Evolutionary conservation across 176 grass and related monocot genomes (phyloP).

Genomic region (Ananas comosus): DNA sequence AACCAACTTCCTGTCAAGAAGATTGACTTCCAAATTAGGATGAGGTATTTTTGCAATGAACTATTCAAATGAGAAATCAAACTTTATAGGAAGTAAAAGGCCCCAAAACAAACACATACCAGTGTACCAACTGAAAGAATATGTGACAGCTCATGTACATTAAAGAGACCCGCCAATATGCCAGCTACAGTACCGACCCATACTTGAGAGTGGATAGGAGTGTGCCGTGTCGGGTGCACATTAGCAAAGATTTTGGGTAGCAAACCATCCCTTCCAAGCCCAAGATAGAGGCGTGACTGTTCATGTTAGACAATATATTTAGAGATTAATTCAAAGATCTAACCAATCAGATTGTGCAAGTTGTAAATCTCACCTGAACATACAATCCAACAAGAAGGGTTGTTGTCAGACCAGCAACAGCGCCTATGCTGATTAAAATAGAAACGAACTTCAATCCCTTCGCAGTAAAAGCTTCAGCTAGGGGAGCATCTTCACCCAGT

Average conservation of each 20-base stretch:
- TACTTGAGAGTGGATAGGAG: conserved; percentile 90
- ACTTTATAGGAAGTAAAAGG: conserved; percentile 8
- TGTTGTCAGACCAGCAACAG: conserved; percentile 87
- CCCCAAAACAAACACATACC: conserved; percentile 37
- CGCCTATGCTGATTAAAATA: conserved; percentile 81
- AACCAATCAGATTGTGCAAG: conserved; percentile 2
- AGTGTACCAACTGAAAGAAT: conserved; percentile 96
- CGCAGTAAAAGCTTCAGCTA: conserved; percentile 87
- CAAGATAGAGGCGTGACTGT: conserved; percentile 95
- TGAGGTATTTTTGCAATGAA: neutral
- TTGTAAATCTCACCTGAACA: conserved; percentile 65
- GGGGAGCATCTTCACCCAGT: conserved; percentile 78
- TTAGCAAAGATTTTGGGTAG: conserved; percentile 70
- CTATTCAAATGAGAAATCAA: neutral
- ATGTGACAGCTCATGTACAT: conserved; percentile 75
- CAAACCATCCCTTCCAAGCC: conserved; percentile 94
- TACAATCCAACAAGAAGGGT: conserved; percentile 95
- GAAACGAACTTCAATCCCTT: conserved; percentile 85
- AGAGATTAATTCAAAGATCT: neutral
- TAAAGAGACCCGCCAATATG: conserved; percentile 77
- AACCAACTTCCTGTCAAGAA: too few relatives aligned
- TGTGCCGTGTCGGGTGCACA: conserved; percentile 71
- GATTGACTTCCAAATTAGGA: too few relatives aligned
- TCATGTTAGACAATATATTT: conserved; percentile 10
- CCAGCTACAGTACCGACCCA: conserved; percentile 90